Base-by-base conservation (phyloP, 1,284 basidiomycete species). In the Ceratobasidium sp. region DNA sequence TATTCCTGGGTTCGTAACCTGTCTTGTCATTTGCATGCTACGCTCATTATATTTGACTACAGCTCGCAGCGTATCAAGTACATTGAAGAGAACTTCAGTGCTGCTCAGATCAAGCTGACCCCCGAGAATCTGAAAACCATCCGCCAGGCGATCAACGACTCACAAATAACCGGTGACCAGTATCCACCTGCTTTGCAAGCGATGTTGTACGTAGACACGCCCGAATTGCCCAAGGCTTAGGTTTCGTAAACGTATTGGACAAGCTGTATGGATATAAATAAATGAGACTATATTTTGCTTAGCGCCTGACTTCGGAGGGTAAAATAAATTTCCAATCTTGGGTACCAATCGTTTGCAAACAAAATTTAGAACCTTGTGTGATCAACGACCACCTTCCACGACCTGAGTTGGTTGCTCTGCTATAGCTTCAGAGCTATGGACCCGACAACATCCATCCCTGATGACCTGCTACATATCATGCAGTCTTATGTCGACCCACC, bases 11-110 rank as follows among this genome's bases (percentile, higher is more conserved):
- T 73, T 41, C 36, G 36, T 41, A 41, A 5, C 11, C 36, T 41
- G 36, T 4, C 17, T 57, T 57, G 54, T 17, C 54, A 6, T 11
- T 5, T 7, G 54, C 8, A 6, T 17, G 7, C 15, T 8, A 33
- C 2, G 29, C 54, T 57, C 27, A 57, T 24, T 54, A 69, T 22
- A 31, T 44, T 51, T 29, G 62, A 7, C 6, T 4, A 31, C 7
- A 67, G 41, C 17, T 67, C 67, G 14, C 75, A 75, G 66, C 66
- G 73, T 27, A 45, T 77, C 27, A 69, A 86, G 82, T 83, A 85
- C 62, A 78, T 85, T n/a, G 81, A 83, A 71, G 85, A 87, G 78
- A 87, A 87, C 76, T 66, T 84, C 15, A 81, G 74, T 7, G 82
- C 85, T 1, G 75, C 79, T 4, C 77, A 82, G 6, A 75, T 87